These are phyloP conservation scores for Jamesozyma piceae DNA, from an alignment of 805 yeast genomes.

Conservation along the genomic window DNA sequence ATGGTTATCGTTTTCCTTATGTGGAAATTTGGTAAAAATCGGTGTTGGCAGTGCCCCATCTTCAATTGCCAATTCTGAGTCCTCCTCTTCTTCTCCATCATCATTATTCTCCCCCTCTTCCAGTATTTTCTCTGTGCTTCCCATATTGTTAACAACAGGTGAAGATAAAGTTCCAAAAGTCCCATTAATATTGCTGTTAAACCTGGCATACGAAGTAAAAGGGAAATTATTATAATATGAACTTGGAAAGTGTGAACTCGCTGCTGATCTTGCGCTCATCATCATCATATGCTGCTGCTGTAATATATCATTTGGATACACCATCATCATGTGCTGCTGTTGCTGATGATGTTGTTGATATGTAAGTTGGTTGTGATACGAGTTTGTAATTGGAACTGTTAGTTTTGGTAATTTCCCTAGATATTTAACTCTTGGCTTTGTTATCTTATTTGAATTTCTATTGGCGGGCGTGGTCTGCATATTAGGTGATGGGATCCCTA, in stretches of 20 bases:
- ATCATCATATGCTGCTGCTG: background rate
- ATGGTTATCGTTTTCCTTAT: background rate
- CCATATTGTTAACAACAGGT: no score
- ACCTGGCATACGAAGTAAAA: background rate
- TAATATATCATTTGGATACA: background rate
- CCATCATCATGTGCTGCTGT: background rate
- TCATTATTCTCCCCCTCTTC: background rate
- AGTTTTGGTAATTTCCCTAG: constrained; percentile 12
- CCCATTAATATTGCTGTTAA: no score
- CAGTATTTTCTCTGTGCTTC: background rate
- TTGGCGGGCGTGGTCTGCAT: background rate
- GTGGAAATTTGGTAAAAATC: constrained; percentile 6
- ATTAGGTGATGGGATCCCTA: constrained; percentile 6
- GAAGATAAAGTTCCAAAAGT: no score
- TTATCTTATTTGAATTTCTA: constrained; percentile 10
- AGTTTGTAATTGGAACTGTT: background rate
- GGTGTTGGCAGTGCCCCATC: constrained; percentile 18
- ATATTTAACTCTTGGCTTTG: constrained; percentile 24
- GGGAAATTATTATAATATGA: background rate
- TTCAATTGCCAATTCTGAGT: constrained; percentile 22
- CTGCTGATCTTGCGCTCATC: background rate
- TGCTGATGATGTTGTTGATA: background rate
- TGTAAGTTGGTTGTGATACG: background rate
- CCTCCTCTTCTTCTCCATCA: constrained; percentile 14
- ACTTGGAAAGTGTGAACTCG: background rate